Evolutionary conservation across 2,329 filamentous ascomycete genomes (phyloP).

Genomic region (Arthrobotrys conoides): DNA sequence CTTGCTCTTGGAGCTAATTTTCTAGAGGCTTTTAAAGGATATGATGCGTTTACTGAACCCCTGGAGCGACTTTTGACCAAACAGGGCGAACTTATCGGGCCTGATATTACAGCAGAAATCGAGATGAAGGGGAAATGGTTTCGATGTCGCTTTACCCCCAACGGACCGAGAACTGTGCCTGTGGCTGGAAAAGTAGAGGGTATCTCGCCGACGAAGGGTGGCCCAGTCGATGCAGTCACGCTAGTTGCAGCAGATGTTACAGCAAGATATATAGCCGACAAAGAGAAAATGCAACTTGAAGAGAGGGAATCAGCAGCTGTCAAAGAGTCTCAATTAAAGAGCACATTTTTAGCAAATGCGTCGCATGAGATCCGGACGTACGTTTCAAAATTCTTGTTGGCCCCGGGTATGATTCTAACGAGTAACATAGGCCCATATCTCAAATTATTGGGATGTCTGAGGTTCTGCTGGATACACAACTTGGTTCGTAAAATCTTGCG

Average conservation of each 20-base stretch:
- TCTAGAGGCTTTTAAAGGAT: slow-evolving; percentile 51
- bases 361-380: slow-evolving; percentile 60
- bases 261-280: slow-evolving; percentile 44
- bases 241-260: slow-evolving; percentile 55
- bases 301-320: slow-evolving; percentile 58
- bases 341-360: slow-evolving; percentile 58
- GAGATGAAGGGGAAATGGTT: slow-evolving; percentile 59
- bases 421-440: slow-evolving; percentile 44
- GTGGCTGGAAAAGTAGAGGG: slow-evolving; percentile 39
- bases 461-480: slow-evolving; percentile 49
- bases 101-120: slow-evolving; percentile 50
- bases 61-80: slow-evolving; percentile 48
- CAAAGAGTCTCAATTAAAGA: slow-evolving; percentile 55
- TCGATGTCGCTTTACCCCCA: slow-evolving; percentile 45
- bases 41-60: slow-evolving; percentile 48
- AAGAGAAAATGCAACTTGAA: slow-evolving; percentile 46
- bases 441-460: slow-evolving; percentile 61
- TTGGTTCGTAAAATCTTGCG: slow-evolving; percentile 18
- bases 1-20: slow-evolving; percentile 52
- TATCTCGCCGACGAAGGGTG: slow-evolving; percentile 36
- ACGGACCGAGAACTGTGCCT: slow-evolving; percentile 19
- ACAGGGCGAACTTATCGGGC: slow-evolving; percentile 42
- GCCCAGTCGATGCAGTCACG: slow-evolving; percentile 46
- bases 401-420: background rate
- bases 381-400: background rate